Base-by-base conservation (phyloP, 2,329 filamentous ascomycete genomes). In the Colletotrichum sp. region DNA sequence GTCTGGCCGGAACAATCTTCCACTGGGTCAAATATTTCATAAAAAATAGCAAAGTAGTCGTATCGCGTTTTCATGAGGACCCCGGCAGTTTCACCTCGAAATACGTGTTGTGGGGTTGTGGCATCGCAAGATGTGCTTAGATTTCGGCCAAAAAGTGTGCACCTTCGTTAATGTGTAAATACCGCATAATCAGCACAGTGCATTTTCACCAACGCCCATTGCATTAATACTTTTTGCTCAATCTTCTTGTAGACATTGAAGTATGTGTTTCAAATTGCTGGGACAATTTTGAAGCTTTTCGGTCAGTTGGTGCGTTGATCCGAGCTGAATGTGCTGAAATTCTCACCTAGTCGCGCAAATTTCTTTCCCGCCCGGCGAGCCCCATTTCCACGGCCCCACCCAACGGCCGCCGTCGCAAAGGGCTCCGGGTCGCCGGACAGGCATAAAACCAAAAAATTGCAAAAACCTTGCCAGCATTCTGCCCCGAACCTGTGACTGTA, bases 11-110 rank as follows among this genome's bases (percentile, higher is more conserved):
- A 19, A 44, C 6, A 44, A 11, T 44, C 39, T 4, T n/a, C 16
- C 5, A n/a, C 39, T 11, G 2, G 8, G 39, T 44, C 8, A 44
- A 6, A n/a, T n/a, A n/a, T 44, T n/a, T 11, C 39, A n/a, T 44
- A 2, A 6, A 6, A 44, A 5, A 3, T 2, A 4, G 19, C 39
- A 6, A 6, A 5, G 3, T 44, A n/a, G 4, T 9, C 39, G 8
- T 44, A n/a, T 9, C 2, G 8, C 0, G 39, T 9, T 9, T 9
- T n/a, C 2, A 0, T 5, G 3, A 6, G 8, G 2, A 44, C 1
- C 13, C 5, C 39, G 19, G 19, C 5, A n/a, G 16, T 44, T 44
- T n/a, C 1, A 11, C 2, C 11, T 6, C 5, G 9, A 44, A 8
- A 11, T 5, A 44, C 9, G 9, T n/a, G 16, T n/a, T 44, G 9